Evolutionary conservation across 192 early-diverging fungal species (phyloP).

Genomic region (Rhizoclosmatium sp.): DNA sequence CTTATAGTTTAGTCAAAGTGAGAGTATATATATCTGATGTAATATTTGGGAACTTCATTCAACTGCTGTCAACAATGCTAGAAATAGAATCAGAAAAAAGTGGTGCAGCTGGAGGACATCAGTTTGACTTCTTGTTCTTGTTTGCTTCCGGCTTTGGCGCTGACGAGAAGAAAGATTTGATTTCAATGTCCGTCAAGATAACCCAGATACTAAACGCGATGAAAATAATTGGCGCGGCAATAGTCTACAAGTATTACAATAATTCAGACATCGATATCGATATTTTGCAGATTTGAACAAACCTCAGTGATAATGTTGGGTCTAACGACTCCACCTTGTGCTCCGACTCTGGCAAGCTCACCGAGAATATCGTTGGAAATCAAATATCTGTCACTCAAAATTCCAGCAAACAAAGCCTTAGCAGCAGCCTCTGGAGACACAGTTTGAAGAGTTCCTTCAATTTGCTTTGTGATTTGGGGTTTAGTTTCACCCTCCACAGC

Average conservation of each 20-base stretch:
- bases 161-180: conserved; percentile 16
- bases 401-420: conserved; percentile 43
- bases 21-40: too few species aligned
- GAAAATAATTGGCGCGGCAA: conserved; percentile 18
- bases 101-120: not conserved
- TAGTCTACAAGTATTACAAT: conserved; percentile 2
- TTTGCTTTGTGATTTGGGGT: conserved; percentile 49
- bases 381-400: conserved; percentile 47
- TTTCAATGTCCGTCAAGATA: conserved; percentile 25
- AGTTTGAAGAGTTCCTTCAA: conserved; percentile 49
- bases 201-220: conserved; percentile 25
- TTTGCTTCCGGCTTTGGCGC: conserved; percentile 2
- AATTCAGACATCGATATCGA: not conserved
- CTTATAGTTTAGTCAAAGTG: too few species aligned
- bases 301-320: conserved; percentile 42
- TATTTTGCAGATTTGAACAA: not conserved
- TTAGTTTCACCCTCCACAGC: conserved; percentile 56
- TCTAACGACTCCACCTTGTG: conserved; percentile 25
- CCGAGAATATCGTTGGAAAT: conserved; percentile 53
- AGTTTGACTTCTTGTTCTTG: not conserved
- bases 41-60: too few species aligned
- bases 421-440: conserved; percentile 48
- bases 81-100: not conserved
- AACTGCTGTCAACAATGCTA: too few species aligned
- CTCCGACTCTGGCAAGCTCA: conserved; percentile 41